A percentile compares a stretch with the other conserved stretches of the same genome.
Evolutionary conservation across 2,329 filamentous ascomycete genomes (phyloP).

Genomic region (Fonsecaea monophora): DNA sequence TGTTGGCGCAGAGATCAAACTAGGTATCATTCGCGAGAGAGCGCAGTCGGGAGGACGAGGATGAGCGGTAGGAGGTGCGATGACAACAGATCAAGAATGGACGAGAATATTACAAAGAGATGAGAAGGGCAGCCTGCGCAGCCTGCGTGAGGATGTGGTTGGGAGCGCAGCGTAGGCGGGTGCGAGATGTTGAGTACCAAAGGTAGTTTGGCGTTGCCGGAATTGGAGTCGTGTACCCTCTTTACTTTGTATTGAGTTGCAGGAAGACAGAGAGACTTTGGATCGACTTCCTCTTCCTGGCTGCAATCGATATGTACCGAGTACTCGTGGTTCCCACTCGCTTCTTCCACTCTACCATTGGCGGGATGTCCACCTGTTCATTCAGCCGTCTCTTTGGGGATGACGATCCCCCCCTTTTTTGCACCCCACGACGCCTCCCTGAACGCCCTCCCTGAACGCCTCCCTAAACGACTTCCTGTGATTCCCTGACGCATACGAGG

Average conservation of each 20-base stretch:
- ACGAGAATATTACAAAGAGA: neutral
- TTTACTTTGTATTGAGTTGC: no score
- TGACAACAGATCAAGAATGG: neutral
- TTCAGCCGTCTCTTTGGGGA: neutral
- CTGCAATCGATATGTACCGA: neutral
- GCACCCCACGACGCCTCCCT: neutral
- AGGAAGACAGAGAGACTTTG: neutral
- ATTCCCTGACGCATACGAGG: neutral
- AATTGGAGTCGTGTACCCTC: no score
- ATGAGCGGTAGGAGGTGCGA: neutral
- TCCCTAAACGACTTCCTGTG: no score
- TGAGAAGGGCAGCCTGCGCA: neutral
- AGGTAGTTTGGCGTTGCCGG: no score
- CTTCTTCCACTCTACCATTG: neutral
- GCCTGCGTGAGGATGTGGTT: neutral
- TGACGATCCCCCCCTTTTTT: neutral
- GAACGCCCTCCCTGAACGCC: no score
- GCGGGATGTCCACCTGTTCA: neutral
- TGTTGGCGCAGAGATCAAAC: constrained; percentile 31
- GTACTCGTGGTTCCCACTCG: neutral
- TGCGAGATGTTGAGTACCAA: neutral
- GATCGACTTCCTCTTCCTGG: neutral
- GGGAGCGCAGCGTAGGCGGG: neutral
- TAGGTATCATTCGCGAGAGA: constrained; percentile 26
- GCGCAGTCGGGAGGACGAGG: neutral